Evolutionary conservation across 768 basidiomycete species (phyloP).

Genomic region (Termitomyces sp.): DNA sequence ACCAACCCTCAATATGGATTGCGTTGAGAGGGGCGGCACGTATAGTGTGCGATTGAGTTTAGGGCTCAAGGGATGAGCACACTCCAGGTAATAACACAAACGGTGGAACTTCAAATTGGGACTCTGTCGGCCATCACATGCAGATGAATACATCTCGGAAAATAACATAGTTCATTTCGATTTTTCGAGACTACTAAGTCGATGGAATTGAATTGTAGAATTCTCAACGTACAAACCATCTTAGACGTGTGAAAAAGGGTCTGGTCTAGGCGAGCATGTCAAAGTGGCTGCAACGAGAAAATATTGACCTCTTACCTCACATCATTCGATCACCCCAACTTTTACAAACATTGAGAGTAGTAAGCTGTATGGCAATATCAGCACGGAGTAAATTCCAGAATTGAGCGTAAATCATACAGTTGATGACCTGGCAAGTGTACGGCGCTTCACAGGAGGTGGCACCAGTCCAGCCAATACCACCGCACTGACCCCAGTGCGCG

Average conservation of each 20-base stretch:
- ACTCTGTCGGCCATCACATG: no score
- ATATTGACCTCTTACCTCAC: background rate
- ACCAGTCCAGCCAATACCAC: slow-evolving; percentile 1
- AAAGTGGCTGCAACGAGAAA: background rate
- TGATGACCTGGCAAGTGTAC: background rate
- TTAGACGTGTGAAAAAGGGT: background rate
- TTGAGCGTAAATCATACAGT: background rate
- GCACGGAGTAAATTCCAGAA: background rate
- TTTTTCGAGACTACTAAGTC: no score
- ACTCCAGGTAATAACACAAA: no score
- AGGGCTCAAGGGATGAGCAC: no score
- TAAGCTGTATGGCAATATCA: background rate
- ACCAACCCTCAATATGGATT: no score
- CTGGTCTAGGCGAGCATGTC: background rate
- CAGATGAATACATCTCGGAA: background rate
- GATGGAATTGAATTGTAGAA: no score
- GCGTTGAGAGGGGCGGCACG: no score
- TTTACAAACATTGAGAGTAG: slow-evolving; percentile 1
- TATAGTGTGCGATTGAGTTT: no score
- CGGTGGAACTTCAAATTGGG: no score
- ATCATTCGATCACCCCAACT: background rate
- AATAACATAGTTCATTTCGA: background rate
- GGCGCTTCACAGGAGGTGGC: background rate
- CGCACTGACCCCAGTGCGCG: background rate
- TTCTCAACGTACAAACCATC: background rate